These are phyloP conservation scores for Auriscalpium vulgare DNA, from an alignment of 768 basidiomycete genomes.

Conservation along the genomic window DNA sequence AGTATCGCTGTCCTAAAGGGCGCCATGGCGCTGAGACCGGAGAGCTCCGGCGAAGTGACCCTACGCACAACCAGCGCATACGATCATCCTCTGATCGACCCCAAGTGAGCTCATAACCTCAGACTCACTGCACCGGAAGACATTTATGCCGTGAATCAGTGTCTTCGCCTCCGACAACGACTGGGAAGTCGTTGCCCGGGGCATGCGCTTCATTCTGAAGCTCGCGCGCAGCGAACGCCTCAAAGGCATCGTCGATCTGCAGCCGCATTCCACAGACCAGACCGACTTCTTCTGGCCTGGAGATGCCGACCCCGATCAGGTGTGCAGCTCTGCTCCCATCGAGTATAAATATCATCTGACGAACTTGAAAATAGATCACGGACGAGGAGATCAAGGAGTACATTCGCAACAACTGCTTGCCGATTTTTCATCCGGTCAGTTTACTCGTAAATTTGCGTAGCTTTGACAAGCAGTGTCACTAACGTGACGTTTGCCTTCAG, in stretches of 20 bases:
- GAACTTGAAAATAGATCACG: neutral
- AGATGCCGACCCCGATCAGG: constrained; percentile 4
- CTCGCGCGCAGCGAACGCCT: constrained; percentile 2
- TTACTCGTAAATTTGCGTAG: neutral
- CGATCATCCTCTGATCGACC: constrained; percentile 8
- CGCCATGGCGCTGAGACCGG: constrained; percentile 7
- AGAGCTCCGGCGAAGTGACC: constrained; percentile 8
- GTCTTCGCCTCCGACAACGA: constrained; percentile 13
- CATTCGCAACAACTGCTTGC: neutral
- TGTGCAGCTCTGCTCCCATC: neutral
- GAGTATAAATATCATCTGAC: constrained; percentile 5
- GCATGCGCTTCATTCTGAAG: constrained; percentile 8
- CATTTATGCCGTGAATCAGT: neutral
- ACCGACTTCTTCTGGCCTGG: constrained; percentile 9
- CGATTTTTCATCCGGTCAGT: constrained; percentile 25
- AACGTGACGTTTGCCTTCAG: neutral
- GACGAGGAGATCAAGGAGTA: constrained; percentile 5
- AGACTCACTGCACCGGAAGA: too few species aligned
- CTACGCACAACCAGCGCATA: constrained; percentile 5
- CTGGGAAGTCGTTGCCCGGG: constrained; percentile 9
- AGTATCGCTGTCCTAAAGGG: neutral
- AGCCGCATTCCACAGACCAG: constrained; percentile 3
- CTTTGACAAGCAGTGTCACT: neutral
- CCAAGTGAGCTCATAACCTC: neutral
- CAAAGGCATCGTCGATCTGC: constrained; percentile 8